phyloP scores from a whole-genome alignment of 1,139 yeast species.

The Eremothecium coryli region DNA sequence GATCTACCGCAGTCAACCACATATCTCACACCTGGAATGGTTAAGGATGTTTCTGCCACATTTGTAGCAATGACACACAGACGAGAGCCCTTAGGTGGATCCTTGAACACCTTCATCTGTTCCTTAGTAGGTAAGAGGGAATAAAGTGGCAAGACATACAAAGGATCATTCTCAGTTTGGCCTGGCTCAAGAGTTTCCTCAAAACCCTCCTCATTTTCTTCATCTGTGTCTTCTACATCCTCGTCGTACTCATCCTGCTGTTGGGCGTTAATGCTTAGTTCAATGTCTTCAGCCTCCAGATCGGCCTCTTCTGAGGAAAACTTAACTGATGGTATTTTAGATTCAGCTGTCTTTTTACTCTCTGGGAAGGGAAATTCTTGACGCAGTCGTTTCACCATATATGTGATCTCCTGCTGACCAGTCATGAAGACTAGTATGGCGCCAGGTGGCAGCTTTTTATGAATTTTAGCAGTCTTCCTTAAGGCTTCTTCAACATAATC shows the following conservation, averaged over 20 bases:
- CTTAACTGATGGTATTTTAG: slow-evolving; percentile 36
- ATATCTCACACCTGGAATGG: slow-evolving; percentile 91
- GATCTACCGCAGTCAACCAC: slow-evolving; percentile 94
- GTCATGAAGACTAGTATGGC: slow-evolving; percentile 88
- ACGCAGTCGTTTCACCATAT: slow-evolving; percentile 60
- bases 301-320: slow-evolving; percentile 54
- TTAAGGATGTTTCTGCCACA: slow-evolving; percentile 94
- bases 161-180: slow-evolving; percentile 70
- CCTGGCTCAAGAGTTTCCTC: slow-evolving; percentile 71
- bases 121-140: slow-evolving; percentile 86
- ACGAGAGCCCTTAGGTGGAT: slow-evolving; percentile 78
- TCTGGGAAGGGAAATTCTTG: slow-evolving; percentile 57
- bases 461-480: slow-evolving; percentile 79
- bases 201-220: slow-evolving; percentile 60
- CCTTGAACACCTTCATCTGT: slow-evolving; percentile 86
- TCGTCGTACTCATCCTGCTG: slow-evolving; percentile 29
- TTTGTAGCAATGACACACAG: slow-evolving; percentile 93
- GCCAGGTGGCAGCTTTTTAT: slow-evolving; percentile 80
- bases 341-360: slow-evolving; percentile 31
- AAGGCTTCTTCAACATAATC: slow-evolving; percentile 84
- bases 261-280: slow-evolving; percentile 51
- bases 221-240: slow-evolving; percentile 22
- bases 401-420: slow-evolving; percentile 84
- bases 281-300: slow-evolving; percentile 82
- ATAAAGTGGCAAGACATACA: slow-evolving; percentile 85